A percentile compares a stretch with the other conserved stretches of the same genome.
Evolutionary conservation across 768 basidiomycete genomes (phyloP).

Genomic region (Boletus patriciae): DNA sequence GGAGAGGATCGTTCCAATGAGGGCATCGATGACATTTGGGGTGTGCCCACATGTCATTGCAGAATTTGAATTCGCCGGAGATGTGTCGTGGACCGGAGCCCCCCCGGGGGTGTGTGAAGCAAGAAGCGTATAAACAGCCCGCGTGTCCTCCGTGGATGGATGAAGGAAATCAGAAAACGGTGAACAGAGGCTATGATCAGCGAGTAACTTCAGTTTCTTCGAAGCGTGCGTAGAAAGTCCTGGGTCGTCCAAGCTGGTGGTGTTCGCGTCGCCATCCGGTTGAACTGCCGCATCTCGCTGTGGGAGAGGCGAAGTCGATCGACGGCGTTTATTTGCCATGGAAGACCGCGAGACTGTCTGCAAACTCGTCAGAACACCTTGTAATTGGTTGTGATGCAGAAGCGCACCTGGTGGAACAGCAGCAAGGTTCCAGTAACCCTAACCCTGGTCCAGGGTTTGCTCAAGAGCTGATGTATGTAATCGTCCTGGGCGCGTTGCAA

Average conservation of each 20-base stretch:
- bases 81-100: slow-evolving; percentile 28
- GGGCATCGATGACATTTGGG: slow-evolving; percentile 55
- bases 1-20: slow-evolving; percentile 59
- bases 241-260: neutral
- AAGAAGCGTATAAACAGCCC: slow-evolving; percentile 43
- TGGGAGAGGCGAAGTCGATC: slow-evolving; percentile 5
- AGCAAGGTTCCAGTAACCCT: too few species aligned
- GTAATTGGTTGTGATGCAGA: neutral
- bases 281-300: neutral
- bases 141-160: slow-evolving; percentile 46
- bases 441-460: too few species aligned
- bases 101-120: slow-evolving; percentile 37
- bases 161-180: slow-evolving; percentile 48
- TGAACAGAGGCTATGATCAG: slow-evolving; percentile 40
- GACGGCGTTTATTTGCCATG: slow-evolving; percentile 16
- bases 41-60: slow-evolving; percentile 47
- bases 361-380: neutral
- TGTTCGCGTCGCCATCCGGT: neutral
- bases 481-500: too few species aligned
- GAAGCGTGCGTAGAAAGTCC: slow-evolving; percentile 16
- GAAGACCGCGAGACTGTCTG: neutral
- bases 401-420: neutral
- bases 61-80: slow-evolving; percentile 35
- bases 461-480: too few species aligned
- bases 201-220: slow-evolving; percentile 54